Evolutionary conservation across 768 basidiomycete species (phyloP), one percentile per base, ranked within the genome.

Genomic region (Boletus tylopilopsis): DNA sequence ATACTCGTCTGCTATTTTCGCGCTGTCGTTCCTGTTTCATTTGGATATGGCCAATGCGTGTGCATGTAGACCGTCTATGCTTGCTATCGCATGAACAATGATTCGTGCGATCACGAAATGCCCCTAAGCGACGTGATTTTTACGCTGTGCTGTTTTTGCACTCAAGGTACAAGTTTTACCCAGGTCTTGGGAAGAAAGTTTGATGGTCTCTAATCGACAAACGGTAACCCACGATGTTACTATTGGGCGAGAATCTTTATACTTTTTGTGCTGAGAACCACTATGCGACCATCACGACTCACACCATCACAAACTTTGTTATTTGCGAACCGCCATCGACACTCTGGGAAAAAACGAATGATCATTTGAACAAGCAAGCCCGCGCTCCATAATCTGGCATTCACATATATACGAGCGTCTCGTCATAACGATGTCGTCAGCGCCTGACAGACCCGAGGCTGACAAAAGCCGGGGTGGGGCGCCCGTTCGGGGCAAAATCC

Each of bases 391-490:
- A 11, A 30, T 30, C 29, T 12, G 29, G 29, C 13, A 30, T 30
- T 30, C 29, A 30, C 29, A 42, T 75, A 71, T 23, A 72, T 55
- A 22, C 70, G 27, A 66, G 38, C 66, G 67, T 3, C 71, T 70
- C 4, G 71, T 74, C 68, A 71, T 70, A 2, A 67, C 63, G 54
- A 73, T 72, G 15, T 71, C 65, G 36, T 73, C 68, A 13, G 68
- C 61, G 29, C 12, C 29, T 6, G 12, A 11, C 11, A 30, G 29
- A 67, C 13, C 78, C 79, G n/a, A 83, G 68, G 66, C n/a, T n/a
- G n/a, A n/a, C 80, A 79, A 77, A 82, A 3, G 72, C 67, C 1
- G 77, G 77, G 11, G 33, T 34, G n/a, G n/a, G n/a, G n/a, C n/a
- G n/a, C n/a, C n/a, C n/a, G n/a, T n/a, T n/a, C n/a, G n/a, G n/a